These are phyloP conservation scores for Colletotrichum salicis DNA, from an alignment of 2,329 filamentous ascomycete species.

Conservation along the genomic window DNA sequence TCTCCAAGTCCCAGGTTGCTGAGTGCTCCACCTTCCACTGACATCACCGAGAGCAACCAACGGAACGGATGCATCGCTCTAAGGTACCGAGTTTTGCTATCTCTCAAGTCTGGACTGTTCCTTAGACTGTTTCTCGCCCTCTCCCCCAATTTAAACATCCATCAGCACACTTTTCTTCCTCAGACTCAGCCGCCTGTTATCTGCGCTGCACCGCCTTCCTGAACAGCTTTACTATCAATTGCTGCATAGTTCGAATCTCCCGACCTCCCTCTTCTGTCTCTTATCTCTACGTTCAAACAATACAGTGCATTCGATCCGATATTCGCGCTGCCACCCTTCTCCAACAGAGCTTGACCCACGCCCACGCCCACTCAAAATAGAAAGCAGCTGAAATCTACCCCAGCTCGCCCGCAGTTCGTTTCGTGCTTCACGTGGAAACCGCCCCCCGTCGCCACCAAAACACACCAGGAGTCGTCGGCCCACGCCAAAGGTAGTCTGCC, in stretches of 20 bases:
- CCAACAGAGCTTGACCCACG: slow-evolving; percentile 14
- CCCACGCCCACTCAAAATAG: slow-evolving; percentile 11
- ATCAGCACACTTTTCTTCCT: slow-evolving; percentile 27
- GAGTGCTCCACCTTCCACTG: slow-evolving; percentile 28
- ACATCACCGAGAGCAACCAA: slow-evolving; percentile 33
- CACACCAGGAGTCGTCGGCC: slow-evolving; percentile 14
- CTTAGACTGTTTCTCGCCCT: neutral
- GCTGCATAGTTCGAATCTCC: neutral
- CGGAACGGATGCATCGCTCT: slow-evolving; percentile 29
- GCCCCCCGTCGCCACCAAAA: slow-evolving; percentile 29
- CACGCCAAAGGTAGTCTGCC: slow-evolving; percentile 18
- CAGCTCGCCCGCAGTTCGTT: slow-evolving; percentile 4
- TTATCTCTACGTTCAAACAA: neutral
- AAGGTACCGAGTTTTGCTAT: neutral
- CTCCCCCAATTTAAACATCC: slow-evolving; percentile 11
- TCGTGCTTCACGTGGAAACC: slow-evolving; percentile 29
- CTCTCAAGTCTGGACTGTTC: neutral
- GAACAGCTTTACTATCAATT: neutral
- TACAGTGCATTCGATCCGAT: slow-evolving; percentile 4
- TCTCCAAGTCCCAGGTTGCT: slow-evolving; percentile 3
- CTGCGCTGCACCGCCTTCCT: neutral
- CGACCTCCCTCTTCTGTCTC: neutral
- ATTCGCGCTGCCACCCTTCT: slow-evolving; percentile 4
- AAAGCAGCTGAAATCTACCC: neutral
- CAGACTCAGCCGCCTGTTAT: neutral